These are phyloP conservation scores for Septoria linicola DNA, from an alignment of 2,329 filamentous ascomycete genomes.

Conservation along the genomic window DNA sequence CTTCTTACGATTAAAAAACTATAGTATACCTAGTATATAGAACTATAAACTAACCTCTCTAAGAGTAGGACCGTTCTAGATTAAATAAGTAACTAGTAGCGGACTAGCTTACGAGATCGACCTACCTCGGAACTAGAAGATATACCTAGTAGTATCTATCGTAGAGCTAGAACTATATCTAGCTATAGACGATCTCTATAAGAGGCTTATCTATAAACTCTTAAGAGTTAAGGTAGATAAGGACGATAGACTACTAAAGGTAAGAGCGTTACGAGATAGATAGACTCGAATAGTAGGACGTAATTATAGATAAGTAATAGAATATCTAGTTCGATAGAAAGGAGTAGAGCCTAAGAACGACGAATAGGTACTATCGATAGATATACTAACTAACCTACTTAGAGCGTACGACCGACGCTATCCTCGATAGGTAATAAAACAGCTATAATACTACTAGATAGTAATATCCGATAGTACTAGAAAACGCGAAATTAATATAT, in stretches of 20 bases:
- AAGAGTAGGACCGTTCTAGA: background rate
- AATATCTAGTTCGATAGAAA: background rate
- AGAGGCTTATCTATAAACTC: background rate
- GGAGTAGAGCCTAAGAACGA: background rate
- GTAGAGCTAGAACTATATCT: slow-evolving; percentile 2
- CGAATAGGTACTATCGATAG: too few species aligned
- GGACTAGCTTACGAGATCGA: slow-evolving; percentile 7
- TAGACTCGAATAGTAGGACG: background rate
- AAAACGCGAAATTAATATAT: too few species aligned
- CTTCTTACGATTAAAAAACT: slow-evolving; percentile 7
- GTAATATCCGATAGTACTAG: too few species aligned
- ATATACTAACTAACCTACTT: too few species aligned
- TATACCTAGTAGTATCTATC: slow-evolving; percentile 12
- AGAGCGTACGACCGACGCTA: too few species aligned
- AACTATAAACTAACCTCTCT: slow-evolving; percentile 2
- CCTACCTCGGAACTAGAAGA: slow-evolving; percentile 3
- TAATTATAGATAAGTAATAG: background rate
- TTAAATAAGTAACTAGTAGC: slow-evolving; percentile 1
- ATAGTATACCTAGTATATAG: background rate
- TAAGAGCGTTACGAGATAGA: background rate
- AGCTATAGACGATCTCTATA: too few species aligned
- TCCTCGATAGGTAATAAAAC: too few species aligned
- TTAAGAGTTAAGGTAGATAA: background rate
- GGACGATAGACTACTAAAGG: background rate
- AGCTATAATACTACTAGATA: too few species aligned